Base-by-base conservation (phyloP, 2,329 filamentous ascomycete genomes). In the Cadophora malorum region DNA sequence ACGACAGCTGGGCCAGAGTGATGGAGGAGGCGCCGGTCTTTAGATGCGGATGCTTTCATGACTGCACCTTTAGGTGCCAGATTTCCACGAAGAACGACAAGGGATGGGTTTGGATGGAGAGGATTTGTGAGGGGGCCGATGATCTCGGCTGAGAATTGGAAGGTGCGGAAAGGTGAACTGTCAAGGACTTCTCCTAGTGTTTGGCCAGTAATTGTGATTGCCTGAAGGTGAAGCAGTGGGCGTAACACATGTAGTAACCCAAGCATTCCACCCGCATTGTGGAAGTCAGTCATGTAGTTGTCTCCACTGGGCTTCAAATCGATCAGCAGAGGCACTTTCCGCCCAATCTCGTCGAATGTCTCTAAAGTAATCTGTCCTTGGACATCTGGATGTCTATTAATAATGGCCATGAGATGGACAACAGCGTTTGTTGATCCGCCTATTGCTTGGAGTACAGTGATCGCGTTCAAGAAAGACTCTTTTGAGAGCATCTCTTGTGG, bases 281-380 rank as follows among this genome's bases (percentile, higher is more conserved):
- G 83, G 65, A 85, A 85, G 70, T 85, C 83, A n/a, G 79, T 82
- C 83, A 85, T 85, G 71, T 84, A 85, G 67, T 84, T 84, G 67
- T 84, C 82, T 2, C 83, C 83, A 64, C 82, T 84, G 0, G 83
- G 83, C 67, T 85, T 85, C n/a, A 85, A 75, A 69, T 85, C 83
- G 10, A 85, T 78, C 5, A 85, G 72, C 0, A 85, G 73, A 0
- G 83, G 83, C 0, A 80, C 83, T 8, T 76, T 81, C 19, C 78
- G 77, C 4, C 83, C 83, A 41, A 85, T 81, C 4, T 83, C 80
- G 59, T 85, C 82, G 65, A 85, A 78, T 0, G 80, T 83, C 28
- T 81, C 73, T 21, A 85, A 71, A 0, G 79, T 82, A 52, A 85
- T 82, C 4, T 76, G 74, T 3, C 82, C 82, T 41, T 80, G 78